Percentiles rank a stretch among this genome's conserved stretches.
These are phyloP conservation scores for Albugo candida DNA, from an alignment of 352 stramenopile species.

Conservation along the genomic window DNA sequence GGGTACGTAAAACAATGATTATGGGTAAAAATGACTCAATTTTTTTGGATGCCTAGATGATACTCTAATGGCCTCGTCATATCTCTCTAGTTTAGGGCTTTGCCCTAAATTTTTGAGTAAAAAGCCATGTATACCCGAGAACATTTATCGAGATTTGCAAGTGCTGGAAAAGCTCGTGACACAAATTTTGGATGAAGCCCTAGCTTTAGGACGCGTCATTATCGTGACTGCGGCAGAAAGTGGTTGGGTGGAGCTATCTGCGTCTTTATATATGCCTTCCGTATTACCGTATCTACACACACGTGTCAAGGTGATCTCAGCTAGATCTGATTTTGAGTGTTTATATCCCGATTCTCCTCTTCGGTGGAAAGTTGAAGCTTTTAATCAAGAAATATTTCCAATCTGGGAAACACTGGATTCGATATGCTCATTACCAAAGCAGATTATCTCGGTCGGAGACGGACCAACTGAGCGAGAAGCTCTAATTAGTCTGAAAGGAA, in stretches of 20 bases:
- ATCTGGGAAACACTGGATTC: slow-evolving; percentile 47
- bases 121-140: slow-evolving; percentile 44
- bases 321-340: slow-evolving; percentile 77
- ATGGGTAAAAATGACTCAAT: too few relatives aligned
- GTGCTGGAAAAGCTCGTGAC: slow-evolving; percentile 60
- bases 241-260: slow-evolving; percentile 79
- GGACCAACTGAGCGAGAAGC: slow-evolving; percentile 65
- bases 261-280: slow-evolving; percentile 72
- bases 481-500: slow-evolving; percentile 73
- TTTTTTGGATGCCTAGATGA: slow-evolving; percentile 22
- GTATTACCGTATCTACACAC: slow-evolving; percentile 55
- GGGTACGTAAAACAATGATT: slow-evolving; percentile 16
- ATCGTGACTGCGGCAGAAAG: slow-evolving; percentile 80
- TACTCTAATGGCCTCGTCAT: slow-evolving; percentile 61
- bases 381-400: slow-evolving; percentile 71
- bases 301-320: slow-evolving; percentile 79
- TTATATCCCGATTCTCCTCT: slow-evolving; percentile 67
- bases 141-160: slow-evolving; percentile 48
- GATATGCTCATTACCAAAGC: slow-evolving; percentile 13
- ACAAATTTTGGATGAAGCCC: slow-evolving; percentile 43
- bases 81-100: slow-evolving; percentile 54
- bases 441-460: slow-evolving; percentile 70
- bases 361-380: slow-evolving; percentile 80
- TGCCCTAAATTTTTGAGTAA: slow-evolving; percentile 75
- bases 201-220: slow-evolving; percentile 61